A percentile compares a stretch with the other conserved stretches of the same genome.
Evolutionary conservation across 345 rosid species (phyloP).

Genomic region (Psidium friedrichsthalianum): DNA sequence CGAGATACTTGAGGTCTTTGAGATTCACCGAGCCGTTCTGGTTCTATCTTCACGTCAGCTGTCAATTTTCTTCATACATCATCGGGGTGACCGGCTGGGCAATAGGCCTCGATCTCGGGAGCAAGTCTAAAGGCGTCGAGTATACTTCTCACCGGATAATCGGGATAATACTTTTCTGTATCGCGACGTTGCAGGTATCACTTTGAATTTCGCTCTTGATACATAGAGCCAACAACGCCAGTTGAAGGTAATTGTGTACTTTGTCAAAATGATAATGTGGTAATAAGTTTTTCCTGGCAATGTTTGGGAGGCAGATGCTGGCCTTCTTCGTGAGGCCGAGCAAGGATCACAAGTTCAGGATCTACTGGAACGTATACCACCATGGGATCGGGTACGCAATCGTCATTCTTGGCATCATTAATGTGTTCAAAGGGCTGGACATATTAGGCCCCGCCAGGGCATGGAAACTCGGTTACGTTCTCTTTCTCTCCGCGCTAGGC

Average conservation of each 20-base stretch:
- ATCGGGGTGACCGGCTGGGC: conserved; percentile 90
- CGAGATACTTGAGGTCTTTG: conserved; percentile 57
- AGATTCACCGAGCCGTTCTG: conserved; percentile 73
- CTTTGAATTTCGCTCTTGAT: not conserved
- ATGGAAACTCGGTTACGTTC: conserved; percentile 44
- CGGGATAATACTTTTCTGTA: conserved; percentile 55
- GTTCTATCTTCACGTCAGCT: conserved; percentile 68
- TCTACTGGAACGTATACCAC: conserved; percentile 79
- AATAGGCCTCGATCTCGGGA: conserved; percentile 75
- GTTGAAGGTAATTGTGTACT: not conserved
- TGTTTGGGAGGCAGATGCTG: conserved; percentile 7
- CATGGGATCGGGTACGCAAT: conserved; percentile 58
- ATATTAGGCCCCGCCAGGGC: conserved; percentile 45
- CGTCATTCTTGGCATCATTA: conserved; percentile 46
- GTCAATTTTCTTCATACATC: conserved; percentile 63
- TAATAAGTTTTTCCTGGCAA: not conserved
- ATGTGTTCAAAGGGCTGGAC: conserved; percentile 61
- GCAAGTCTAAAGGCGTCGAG: conserved; percentile 38
- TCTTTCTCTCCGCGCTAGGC: conserved; percentile 32
- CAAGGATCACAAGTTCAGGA: conserved; percentile 69
- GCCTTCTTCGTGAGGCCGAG: conserved; percentile 66
- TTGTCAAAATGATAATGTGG: not conserved
- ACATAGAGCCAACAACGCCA: not conserved
- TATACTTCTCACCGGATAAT: conserved; percentile 41
- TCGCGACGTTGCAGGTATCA: conserved; percentile 69